Percentiles rank a stretch among this genome's conserved stretches.
Evolutionary conservation across 108 stramenopile genomes (phyloP).

Genomic region (Fistulifera solaris): DNA sequence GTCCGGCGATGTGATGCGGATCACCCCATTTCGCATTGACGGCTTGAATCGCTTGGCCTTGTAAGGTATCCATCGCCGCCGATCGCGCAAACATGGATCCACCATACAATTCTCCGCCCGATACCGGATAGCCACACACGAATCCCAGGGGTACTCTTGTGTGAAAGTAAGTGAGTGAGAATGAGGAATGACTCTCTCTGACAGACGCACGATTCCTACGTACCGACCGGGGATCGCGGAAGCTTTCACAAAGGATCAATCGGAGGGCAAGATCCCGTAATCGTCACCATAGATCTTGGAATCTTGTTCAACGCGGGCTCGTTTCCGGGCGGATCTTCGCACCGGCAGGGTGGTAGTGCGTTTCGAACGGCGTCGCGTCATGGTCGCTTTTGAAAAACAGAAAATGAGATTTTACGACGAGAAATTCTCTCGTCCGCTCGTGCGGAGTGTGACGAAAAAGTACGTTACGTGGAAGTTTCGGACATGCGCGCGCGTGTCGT

Average conservation of each 20-base stretch:
- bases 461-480: too few relatives aligned
- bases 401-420: too few relatives aligned
- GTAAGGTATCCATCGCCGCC: constrained; percentile 69
- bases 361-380: constrained; percentile 37
- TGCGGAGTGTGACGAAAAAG: too few relatives aligned
- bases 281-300: constrained; percentile 65
- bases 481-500: too few relatives aligned
- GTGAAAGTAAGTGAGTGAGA: constrained; percentile 5
- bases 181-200: not conserved
- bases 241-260: constrained; percentile 74
- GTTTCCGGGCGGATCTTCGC: constrained; percentile 38
- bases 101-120: constrained; percentile 71
- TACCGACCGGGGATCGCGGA: constrained; percentile 78
- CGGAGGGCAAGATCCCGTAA: constrained; percentile 71
- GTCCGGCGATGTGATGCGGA: constrained; percentile 25
- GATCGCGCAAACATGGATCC: constrained; percentile 77
- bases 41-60: constrained; percentile 71
- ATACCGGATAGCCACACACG: constrained; percentile 77
- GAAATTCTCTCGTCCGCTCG: too few relatives aligned
- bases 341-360: constrained; percentile 27
- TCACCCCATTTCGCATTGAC: constrained; percentile 75
- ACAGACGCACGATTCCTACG: constrained; percentile 11
- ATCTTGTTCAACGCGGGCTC: constrained; percentile 29
- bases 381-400: constrained; percentile 4
- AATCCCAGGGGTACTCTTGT: constrained; percentile 84